Evolutionary conservation across 176 grass and related monocot species (phyloP).

Genomic region (Eremochloa ophiuroides): DNA sequence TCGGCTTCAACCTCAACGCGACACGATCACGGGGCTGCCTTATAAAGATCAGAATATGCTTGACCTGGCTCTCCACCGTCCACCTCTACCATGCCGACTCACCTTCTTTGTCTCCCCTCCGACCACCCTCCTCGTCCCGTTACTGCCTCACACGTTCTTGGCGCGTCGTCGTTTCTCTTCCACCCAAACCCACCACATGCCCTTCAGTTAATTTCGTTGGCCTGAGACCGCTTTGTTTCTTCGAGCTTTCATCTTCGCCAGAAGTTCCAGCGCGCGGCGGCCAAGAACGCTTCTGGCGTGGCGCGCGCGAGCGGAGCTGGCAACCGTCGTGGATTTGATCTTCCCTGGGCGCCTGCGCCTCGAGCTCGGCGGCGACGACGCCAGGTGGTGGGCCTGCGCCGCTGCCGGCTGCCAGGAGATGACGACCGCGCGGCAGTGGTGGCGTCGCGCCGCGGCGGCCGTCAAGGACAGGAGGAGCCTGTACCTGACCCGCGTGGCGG

Average conservation of each 20-base stretch:
- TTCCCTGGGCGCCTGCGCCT: not conserved
- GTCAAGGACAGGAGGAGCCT: conserved; percentile 76
- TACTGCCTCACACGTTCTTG: conserved; percentile 50
- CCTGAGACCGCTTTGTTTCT: not conserved
- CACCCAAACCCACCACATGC: not conserved
- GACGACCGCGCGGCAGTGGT: conserved; percentile 64
- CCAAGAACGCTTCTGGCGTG: not conserved
- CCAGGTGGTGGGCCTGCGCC: not conserved
- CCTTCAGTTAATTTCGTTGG: not conserved
- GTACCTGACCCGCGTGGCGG: conserved; percentile 46
- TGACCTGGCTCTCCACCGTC: conserved; percentile 31
- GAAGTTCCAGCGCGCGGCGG: conserved; percentile 2
- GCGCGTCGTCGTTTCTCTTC: conserved; percentile 1
- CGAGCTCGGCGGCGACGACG: not conserved
- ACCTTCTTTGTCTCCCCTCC: conserved; percentile 12
- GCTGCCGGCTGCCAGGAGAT: conserved; percentile 6
- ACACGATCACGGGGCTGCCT: not conserved
- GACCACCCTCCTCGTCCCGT: not conserved
- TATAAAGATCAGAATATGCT: conserved; percentile 29
- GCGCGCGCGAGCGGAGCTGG: not conserved
- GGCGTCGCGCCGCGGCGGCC: conserved; percentile 55
- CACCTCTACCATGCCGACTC: conserved; percentile 23
- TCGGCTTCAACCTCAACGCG: not conserved
- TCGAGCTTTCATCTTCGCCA: not conserved
- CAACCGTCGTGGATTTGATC: conserved; percentile 21